phyloP scores from a whole-genome alignment of 768 basidiomycete species.

The Tubosaeta sp. region DNA sequence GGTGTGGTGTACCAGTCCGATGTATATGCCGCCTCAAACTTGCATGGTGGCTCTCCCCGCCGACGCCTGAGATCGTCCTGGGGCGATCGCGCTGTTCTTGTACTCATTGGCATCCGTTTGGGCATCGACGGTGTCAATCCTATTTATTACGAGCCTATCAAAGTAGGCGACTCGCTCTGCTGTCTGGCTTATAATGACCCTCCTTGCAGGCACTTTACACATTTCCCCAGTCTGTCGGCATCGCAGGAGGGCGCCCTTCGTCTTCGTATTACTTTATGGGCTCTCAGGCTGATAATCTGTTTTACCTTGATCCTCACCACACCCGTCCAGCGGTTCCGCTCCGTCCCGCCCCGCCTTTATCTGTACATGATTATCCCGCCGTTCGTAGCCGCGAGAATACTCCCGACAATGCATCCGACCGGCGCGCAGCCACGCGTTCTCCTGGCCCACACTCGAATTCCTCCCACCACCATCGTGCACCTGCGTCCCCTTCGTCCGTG shows the following conservation, averaged over 20 bases:
- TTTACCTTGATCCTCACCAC: slow-evolving; percentile 80
- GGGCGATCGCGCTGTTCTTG: slow-evolving; percentile 82
- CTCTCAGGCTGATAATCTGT: slow-evolving; percentile 80
- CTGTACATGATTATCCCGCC: slow-evolving; percentile 20
- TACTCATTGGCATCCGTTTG: slow-evolving; percentile 81
- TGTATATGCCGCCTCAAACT: slow-evolving; percentile 72
- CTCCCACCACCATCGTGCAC: slow-evolving; percentile 32
- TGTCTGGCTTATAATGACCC: background rate
- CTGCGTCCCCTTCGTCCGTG: slow-evolving; percentile 50
- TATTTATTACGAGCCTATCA: slow-evolving; percentile 85
- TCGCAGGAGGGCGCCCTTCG: slow-evolving; percentile 94
- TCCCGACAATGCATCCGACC: slow-evolving; percentile 29
- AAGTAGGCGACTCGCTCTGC: slow-evolving; percentile 38
- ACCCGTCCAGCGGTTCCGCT: slow-evolving; percentile 74
- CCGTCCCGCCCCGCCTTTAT: slow-evolving; percentile 41
- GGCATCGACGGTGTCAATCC: slow-evolving; percentile 94
- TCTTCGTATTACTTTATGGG: slow-evolving; percentile 98
- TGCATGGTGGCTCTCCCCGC: slow-evolving; percentile 27
- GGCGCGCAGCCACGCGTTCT: slow-evolving; percentile 23
- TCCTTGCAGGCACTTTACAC: slow-evolving; percentile 69
- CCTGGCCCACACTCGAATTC: slow-evolving; percentile 18
- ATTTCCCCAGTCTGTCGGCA: slow-evolving; percentile 94
- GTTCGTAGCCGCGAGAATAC: slow-evolving; percentile 27
- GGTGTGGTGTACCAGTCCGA: slow-evolving; percentile 80
- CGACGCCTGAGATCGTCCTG: slow-evolving; percentile 42